phyloP scores from a whole-genome alignment of 805 yeast genomes.

The Pichia phayaonensis region DNA sequence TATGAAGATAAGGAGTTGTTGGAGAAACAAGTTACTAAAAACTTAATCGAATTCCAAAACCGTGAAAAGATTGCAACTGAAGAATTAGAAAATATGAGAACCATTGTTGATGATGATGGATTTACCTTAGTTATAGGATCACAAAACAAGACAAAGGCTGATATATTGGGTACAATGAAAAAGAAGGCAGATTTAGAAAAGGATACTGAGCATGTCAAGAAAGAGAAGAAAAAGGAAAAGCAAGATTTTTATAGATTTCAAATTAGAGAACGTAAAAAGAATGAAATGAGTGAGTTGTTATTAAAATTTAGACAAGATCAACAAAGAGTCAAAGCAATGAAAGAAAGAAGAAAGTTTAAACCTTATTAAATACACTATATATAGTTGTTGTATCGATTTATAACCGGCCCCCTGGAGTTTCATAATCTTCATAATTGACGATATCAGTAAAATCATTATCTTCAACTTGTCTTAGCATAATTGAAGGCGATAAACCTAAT shows the following conservation, averaged over 20 bases:
- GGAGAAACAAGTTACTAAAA: conserved; percentile 47
- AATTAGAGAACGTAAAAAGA: conserved; percentile 86
- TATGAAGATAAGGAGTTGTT: conserved; percentile 44
- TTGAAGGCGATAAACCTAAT: conserved; percentile 80
- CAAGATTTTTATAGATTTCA: conserved; percentile 94
- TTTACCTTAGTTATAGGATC: conserved; percentile 85
- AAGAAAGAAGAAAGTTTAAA: conserved; percentile 71
- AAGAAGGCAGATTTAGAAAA: conserved; percentile 22
- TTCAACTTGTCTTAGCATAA: conserved; percentile 83
- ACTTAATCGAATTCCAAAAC: conserved; percentile 59
- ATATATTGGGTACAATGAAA: conserved; percentile 48
- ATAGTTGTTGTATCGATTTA: too few relatives aligned
- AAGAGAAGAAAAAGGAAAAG: conserved; percentile 67
- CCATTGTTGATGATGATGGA: conserved; percentile 85
- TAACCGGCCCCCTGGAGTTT: conserved; percentile 38
- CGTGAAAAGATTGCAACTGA: conserved; percentile 59
- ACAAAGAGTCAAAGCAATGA: conserved; percentile 70
- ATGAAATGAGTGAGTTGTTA: conserved; percentile 82
- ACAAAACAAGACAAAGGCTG: conserved; percentile 73
- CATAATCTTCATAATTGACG: conserved; percentile 13
- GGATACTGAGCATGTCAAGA: conserved; percentile 35
- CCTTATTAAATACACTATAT: conserved; percentile 49
- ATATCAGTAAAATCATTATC: conserved; percentile 30
- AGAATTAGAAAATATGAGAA: conserved; percentile 45
- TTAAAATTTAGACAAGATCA: conserved; percentile 85